Conservation (phyloP, 805 yeast species). For the Wickerhamiella cacticola region DNA sequence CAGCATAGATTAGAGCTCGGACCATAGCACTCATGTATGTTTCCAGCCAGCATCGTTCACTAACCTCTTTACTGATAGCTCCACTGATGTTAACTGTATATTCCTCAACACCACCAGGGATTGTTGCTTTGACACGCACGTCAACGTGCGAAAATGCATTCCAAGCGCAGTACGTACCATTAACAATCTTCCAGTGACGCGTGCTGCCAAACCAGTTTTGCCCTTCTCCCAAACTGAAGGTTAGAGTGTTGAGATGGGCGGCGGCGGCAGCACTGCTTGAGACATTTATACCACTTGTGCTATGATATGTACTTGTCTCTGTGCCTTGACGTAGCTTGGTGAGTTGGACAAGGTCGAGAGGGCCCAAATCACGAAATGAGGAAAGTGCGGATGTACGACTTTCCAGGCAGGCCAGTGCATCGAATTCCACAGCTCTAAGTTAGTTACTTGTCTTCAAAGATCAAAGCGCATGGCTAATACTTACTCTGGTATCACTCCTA, state of each 20-base stretch:
- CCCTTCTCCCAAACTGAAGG: conserved; percentile 36
- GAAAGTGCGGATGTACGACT: conserved; percentile 37
- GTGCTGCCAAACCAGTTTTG: conserved; percentile 65
- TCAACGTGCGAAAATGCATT: conserved; percentile 67
- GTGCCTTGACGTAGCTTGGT: conserved; percentile 33
- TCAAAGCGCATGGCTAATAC: neutral
- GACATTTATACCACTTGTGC: conserved; percentile 42
- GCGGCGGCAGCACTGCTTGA: conserved; percentile 43
- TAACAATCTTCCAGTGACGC: conserved; percentile 33
- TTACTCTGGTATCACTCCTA: conserved; percentile 13
- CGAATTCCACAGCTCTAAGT: conserved; percentile 35
- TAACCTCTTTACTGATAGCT: conserved; percentile 29
- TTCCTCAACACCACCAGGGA: conserved; percentile 39
- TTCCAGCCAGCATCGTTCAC: conserved; percentile 32
- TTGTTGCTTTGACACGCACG: conserved; percentile 50
- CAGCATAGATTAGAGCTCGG: conserved; percentile 65
- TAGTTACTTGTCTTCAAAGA: neutral
- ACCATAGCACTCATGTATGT: conserved; percentile 60
- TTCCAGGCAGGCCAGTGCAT: conserved; percentile 41
- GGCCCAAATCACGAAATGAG: conserved; percentile 48
- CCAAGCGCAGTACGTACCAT: conserved; percentile 42
- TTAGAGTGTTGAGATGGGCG: conserved; percentile 42
- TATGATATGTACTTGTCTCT: conserved; percentile 45
- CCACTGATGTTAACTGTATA: conserved; percentile 25
- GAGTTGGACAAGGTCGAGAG: conserved; percentile 57